Evolutionary conservation across 225 moss, liverwort and hornwort genomes (phyloP).

Genomic region (Antitrichia curtipendula): DNA sequence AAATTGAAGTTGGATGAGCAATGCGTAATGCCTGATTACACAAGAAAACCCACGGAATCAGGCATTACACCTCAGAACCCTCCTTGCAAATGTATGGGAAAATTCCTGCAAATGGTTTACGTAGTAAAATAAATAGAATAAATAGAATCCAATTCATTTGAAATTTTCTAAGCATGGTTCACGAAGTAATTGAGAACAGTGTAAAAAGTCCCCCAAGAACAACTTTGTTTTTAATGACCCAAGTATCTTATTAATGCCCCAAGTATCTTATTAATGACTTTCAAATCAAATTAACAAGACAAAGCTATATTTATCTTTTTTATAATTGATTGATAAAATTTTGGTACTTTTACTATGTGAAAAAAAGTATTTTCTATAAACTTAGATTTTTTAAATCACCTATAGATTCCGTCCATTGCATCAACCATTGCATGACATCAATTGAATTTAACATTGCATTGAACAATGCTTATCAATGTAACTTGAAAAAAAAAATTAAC

Average conservation of each 20-base stretch:
- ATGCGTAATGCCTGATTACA: too few relatives aligned
- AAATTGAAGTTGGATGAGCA: too few relatives aligned
- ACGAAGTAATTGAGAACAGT: neutral
- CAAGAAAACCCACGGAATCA: too few relatives aligned
- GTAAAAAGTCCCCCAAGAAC: too few relatives aligned
- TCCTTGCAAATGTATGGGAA: too few relatives aligned
- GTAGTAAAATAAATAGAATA: neutral
- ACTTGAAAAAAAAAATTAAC: neutral
- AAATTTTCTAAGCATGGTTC: neutral
- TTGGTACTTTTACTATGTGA: neutral
- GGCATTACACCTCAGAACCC: too few relatives aligned
- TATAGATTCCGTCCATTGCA: neutral
- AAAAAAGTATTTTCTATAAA: neutral
- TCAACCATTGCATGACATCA: neutral
- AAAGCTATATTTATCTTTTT: neutral
- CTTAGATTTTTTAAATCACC: neutral
- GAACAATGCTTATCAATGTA: neutral
- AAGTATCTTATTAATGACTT: neutral
- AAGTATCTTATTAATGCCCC: too few relatives aligned
- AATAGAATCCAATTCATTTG: neutral
- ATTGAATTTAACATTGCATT: neutral
- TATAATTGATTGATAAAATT: neutral
- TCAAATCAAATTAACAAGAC: neutral
- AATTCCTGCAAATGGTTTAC: too few relatives aligned
- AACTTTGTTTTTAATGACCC: too few relatives aligned